phyloP scores from a whole-genome alignment of 257 asterid genomes.

The Cynanchum wilfordii region DNA sequence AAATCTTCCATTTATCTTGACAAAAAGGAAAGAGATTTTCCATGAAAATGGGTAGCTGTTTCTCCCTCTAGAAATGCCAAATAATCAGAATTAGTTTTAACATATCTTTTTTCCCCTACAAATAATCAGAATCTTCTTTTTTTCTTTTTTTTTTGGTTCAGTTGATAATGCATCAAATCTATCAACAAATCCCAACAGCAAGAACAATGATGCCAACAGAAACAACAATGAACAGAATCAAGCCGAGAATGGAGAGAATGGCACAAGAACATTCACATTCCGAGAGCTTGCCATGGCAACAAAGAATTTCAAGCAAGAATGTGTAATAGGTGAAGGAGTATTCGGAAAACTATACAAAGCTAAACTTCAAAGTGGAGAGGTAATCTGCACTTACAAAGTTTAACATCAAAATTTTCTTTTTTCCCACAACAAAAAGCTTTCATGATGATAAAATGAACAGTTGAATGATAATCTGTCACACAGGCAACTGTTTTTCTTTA shows the following conservation, averaged over 20 bases:
- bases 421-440: neutral
- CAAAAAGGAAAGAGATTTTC: neutral
- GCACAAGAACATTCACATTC: conserved; percentile 61
- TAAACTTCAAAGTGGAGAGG: conserved; percentile 67
- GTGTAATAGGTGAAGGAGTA: conserved; percentile 77
- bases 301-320: conserved; percentile 74
- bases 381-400: conserved; percentile 17
- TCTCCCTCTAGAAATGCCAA: neutral
- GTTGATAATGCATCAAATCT: conserved; percentile 17
- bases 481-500: neutral
- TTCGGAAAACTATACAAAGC: conserved; percentile 71
- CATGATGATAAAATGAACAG: neutral
- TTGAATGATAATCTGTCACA: neutral
- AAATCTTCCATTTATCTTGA: neutral
- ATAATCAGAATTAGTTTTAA: neutral
- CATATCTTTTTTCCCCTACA: neutral
- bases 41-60: neutral
- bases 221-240: conserved; percentile 17
- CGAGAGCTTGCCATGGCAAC: conserved; percentile 93
- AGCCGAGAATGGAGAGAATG: conserved; percentile 26
- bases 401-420: too few species aligned
- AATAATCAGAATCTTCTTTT: conserved; percentile 8
- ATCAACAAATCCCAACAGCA: conserved; percentile 16
- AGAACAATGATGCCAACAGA: conserved; percentile 11
- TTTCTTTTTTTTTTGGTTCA: conserved; percentile 21